phyloP scores from a whole-genome alignment of 2,329 filamentous ascomycete species.

The Lecanoromycetidae sp. region DNA sequence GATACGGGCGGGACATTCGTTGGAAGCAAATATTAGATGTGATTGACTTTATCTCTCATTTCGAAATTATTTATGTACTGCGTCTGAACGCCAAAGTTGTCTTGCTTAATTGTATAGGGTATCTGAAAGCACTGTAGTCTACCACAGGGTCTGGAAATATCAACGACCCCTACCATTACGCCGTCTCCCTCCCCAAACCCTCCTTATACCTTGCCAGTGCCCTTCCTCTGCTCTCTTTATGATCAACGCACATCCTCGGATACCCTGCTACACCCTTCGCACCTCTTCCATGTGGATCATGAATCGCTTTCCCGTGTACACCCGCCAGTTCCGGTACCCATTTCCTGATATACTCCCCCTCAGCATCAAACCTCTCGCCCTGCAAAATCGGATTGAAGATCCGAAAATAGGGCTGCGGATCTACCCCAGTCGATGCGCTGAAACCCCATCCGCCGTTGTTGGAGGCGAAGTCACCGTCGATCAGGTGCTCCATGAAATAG shows the following conservation, averaged over 20 bases:
- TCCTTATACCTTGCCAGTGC: constrained; percentile 60
- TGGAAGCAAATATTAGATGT: neutral
- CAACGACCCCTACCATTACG: constrained; percentile 18
- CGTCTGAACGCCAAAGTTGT: too few relatives aligned
- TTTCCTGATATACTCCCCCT: constrained; percentile 66
- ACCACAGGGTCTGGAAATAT: neutral
- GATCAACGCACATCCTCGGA: constrained; percentile 61
- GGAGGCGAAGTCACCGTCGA: constrained; percentile 68
- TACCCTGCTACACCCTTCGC: constrained; percentile 35
- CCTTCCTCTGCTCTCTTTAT: constrained; percentile 55
- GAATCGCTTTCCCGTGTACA: constrained; percentile 56
- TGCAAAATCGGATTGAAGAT: constrained; percentile 81
- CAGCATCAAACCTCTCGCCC: constrained; percentile 71
- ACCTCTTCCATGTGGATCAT: constrained; percentile 54
- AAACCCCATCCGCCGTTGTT: constrained; percentile 65
- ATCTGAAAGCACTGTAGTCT: neutral
- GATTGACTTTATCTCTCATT: too few relatives aligned
- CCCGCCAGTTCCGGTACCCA: constrained; percentile 67
- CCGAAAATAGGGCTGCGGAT: constrained; percentile 80
- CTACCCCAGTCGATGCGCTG: constrained; percentile 57
- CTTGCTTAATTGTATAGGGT: neutral
- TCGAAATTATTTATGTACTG: too few relatives aligned
- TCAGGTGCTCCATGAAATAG: constrained; percentile 69
- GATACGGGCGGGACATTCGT: constrained; percentile 52
- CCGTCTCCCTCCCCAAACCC: constrained; percentile 42